phyloP scores from a whole-genome alignment of 2,329 filamentous ascomycete genomes.

The Alternaria gaisen region DNA sequence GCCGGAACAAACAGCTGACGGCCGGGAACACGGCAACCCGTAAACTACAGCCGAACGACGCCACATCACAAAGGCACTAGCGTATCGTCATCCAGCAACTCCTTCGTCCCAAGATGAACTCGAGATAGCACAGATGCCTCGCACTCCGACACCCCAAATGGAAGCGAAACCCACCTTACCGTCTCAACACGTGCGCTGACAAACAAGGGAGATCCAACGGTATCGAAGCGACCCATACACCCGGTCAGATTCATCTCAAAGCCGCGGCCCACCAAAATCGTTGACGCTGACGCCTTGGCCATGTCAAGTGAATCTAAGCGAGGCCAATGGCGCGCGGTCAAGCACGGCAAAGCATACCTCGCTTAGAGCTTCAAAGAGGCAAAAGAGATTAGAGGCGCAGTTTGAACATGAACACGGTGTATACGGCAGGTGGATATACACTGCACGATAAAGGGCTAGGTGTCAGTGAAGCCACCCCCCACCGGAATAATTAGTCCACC shows the following conservation, averaged over 20 bases:
- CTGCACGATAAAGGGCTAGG: slow-evolving; percentile 12
- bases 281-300: slow-evolving; percentile 13
- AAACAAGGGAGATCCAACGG: neutral
- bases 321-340: slow-evolving; percentile 12
- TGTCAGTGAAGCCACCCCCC: slow-evolving; percentile 3
- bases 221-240: slow-evolving; percentile 5
- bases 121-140: neutral
- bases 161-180: slow-evolving; percentile 1
- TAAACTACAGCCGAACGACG: slow-evolving; percentile 6
- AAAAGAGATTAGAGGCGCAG: slow-evolving; percentile 2
- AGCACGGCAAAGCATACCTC: slow-evolving; percentile 12
- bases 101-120: neutral
- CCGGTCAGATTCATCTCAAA: neutral
- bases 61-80: neutral
- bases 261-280: slow-evolving; percentile 4
- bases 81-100: neutral
- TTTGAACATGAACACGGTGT: slow-evolving; percentile 18
- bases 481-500: slow-evolving; percentile 11
- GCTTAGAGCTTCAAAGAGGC: slow-evolving; percentile 22
- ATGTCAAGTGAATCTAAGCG: slow-evolving; percentile 11
- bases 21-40: slow-evolving; percentile 8
- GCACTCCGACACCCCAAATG: slow-evolving; percentile 12
- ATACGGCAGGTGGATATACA: slow-evolving; percentile 24
- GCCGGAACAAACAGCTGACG: neutral
- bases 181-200: slow-evolving; percentile 5